Evolutionary conservation across 305 asterid species (phyloP).

Genomic region (Solanum hybrid): DNA sequence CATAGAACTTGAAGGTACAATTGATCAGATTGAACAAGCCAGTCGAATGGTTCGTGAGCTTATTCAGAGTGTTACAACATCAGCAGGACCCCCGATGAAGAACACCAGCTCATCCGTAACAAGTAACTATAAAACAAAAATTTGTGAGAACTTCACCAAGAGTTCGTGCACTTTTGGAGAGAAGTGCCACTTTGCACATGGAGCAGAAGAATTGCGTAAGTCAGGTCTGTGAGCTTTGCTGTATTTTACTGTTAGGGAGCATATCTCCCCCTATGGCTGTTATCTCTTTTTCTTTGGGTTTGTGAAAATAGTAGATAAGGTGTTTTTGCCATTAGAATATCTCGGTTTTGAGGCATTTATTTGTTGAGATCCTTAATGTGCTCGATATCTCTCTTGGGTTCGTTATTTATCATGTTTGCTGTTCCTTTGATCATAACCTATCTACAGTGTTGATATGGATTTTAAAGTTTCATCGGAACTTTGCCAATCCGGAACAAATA

Average conservation of each 20-base stretch:
- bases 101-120: conserved; percentile 19
- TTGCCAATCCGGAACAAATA: background rate
- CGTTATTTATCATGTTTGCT: background rate
- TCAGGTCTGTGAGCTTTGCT: background rate
- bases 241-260: background rate
- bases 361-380: background rate
- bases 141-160: conserved; percentile 40
- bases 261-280: background rate
- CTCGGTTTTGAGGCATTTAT: background rate
- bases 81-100: conserved; percentile 18
- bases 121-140: conserved; percentile 29
- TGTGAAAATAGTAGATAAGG: background rate
- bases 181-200: conserved; percentile 48
- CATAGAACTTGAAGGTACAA: conserved; percentile 43
- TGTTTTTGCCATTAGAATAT: background rate
- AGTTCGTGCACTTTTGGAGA: conserved; percentile 47
- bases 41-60: conserved; percentile 46
- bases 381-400: background rate
- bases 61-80: conserved; percentile 22
- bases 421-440: background rate
- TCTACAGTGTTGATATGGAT: background rate
- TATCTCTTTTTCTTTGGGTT: background rate
- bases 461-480: background rate
- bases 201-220: conserved; percentile 35
- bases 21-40: conserved; percentile 42